Conservation (phyloP, 106 monocot species). For the Hemerocallis citrina region DNA sequence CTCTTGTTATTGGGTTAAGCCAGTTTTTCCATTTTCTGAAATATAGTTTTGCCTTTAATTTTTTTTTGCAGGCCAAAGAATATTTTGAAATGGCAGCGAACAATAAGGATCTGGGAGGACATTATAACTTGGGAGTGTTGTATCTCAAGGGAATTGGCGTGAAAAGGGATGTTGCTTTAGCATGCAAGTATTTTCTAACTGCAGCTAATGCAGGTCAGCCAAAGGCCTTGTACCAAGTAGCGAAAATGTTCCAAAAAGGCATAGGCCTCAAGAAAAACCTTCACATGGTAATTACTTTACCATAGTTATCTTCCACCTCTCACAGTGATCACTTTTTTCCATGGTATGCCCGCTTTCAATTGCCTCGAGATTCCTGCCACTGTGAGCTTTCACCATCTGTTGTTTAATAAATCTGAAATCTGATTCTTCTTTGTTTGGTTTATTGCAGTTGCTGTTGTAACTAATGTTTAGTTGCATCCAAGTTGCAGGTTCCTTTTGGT, state of each 20-base stretch:
- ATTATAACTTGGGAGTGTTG: constrained; percentile 84
- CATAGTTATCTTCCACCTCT: background rate
- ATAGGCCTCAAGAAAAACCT: constrained; percentile 80
- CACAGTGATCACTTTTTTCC: background rate
- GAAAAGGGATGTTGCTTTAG: constrained; percentile 49
- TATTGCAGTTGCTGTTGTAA: too few relatives aligned
- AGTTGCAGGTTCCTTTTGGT: too few relatives aligned
- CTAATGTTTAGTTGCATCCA: too few relatives aligned
- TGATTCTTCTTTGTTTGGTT: too few relatives aligned
- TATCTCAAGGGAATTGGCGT: constrained; percentile 94
- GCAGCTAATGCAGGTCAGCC: constrained; percentile 89
- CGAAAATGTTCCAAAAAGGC: constrained; percentile 89
- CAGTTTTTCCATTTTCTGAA: background rate
- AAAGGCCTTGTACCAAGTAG: constrained; percentile 92
- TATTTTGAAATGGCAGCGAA: constrained; percentile 86
- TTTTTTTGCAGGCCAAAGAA: constrained; percentile 64
- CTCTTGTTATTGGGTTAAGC: too few relatives aligned
- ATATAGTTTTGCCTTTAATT: background rate
- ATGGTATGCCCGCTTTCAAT: background rate
- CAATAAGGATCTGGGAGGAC: constrained; percentile 73
- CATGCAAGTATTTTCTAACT: constrained; percentile 54
- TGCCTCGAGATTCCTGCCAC: background rate
- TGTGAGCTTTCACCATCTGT: background rate
- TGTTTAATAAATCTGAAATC: too few relatives aligned
- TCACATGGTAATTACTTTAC: constrained; percentile 34